These are phyloP conservation scores for Rhizoclosmatium sp. DNA, from an alignment of 192 early-diverging fungal species.

Conservation along the genomic window DNA sequence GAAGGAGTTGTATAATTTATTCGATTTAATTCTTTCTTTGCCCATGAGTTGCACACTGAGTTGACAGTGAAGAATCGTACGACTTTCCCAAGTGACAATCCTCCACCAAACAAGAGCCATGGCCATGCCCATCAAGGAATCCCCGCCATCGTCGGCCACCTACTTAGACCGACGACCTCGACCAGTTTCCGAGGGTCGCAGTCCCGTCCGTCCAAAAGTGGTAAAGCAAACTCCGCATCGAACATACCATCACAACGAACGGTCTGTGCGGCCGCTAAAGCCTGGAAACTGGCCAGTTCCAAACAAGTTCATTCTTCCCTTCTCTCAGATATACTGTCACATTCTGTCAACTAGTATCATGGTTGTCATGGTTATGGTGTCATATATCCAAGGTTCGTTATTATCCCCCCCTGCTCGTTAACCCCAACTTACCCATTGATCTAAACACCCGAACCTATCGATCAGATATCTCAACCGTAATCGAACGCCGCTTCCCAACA, in stretches of 20 bases:
- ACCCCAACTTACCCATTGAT: background rate
- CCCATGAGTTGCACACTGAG: no score
- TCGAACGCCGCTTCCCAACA: background rate
- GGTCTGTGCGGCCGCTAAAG: background rate
- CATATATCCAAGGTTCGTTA: slow-evolving; percentile 23
- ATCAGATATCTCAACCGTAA: slow-evolving; percentile 29
- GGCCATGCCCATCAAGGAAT: no score
- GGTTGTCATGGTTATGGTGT: slow-evolving; percentile 29
- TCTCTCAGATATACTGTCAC: slow-evolving; percentile 35
- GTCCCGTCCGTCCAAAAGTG: no score
- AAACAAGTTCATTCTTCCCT: background rate
- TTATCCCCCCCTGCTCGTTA: background rate
- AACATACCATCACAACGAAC: background rate
- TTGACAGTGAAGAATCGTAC: no score
- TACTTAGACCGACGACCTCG: no score
- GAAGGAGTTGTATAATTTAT: no score
- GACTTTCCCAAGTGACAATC: no score
- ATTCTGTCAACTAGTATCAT: slow-evolving; percentile 29
- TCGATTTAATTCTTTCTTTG: no score
- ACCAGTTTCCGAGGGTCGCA: no score
- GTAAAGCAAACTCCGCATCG: background rate
- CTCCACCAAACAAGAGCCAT: no score
- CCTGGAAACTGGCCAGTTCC: background rate
- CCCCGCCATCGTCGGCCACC: no score
- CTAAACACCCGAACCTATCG: background rate